Base-by-base conservation (phyloP, 352 stramenopile genomes). In the Phytophthora megakarya region DNA sequence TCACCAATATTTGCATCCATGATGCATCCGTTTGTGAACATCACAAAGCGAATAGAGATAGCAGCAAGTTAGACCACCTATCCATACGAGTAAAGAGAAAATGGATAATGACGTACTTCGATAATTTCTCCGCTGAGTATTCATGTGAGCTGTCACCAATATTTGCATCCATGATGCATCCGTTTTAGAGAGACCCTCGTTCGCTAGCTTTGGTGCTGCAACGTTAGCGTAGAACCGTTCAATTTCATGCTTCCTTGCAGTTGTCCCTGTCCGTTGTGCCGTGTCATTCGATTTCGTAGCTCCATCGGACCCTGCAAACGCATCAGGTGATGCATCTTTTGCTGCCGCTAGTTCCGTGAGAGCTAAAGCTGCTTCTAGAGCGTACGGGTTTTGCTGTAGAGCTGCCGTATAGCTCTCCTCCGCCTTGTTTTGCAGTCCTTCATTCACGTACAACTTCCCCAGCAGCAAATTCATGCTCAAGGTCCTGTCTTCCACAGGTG, bases 341-440 rank as follows among this genome's bases (percentile, higher is more conserved):
- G 72, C 67, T 18, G 67, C 66, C 8, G 75, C 60, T n/a, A 93
- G 63, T 26, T 91, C 71, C 0, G 84, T 75, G 3, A 93, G 73
- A 11, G 79, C 81, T 50, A 95, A 37, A n/a, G 80, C 73, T n/a
- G 86, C 86, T 67, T 95, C 86, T 18, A 95, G 51, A 18, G 86
- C 86, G 42, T 93, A 95, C 28, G 86, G 84, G 50, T 92, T 93
- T 35, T 82, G 70, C 45, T 68, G 63, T 15, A 95, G 62, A 11
- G 81, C 86, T 45, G 46, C 38, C 15, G 53, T 63, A 52, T 89
- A 95, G 44, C 67, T 68, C 21, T 86, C 78, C 50, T 95, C 81
- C 1, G 84, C 86, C 44, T 90, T 84, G 47, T 69, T 84, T 47
- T 73, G 65, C 12, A 92, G 51, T 5, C 82, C 81, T 69, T 93